Evolutionary conservation across 1,284 basidiomycete species (phyloP).

Genomic region (Fomes fomentarius): DNA sequence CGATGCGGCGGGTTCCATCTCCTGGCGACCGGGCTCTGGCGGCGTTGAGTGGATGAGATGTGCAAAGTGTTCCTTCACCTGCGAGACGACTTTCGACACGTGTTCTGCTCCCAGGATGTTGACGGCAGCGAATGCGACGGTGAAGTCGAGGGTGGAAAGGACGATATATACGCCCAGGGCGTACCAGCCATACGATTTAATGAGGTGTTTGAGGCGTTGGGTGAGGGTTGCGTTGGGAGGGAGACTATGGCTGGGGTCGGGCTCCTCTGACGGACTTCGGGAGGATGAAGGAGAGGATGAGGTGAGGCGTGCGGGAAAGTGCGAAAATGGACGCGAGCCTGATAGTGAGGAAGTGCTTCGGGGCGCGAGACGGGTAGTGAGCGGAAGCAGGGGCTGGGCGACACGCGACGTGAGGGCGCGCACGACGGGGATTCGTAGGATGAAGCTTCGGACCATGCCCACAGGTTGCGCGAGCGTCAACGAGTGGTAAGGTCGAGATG

Average conservation of each 20-base stretch:
- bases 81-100: constrained; percentile 70
- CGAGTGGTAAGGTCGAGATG: background rate
- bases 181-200: constrained; percentile 93
- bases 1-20: constrained; percentile 43
- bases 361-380: constrained; percentile 34
- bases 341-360: constrained; percentile 27
- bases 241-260: constrained; percentile 17
- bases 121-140: constrained; percentile 82
- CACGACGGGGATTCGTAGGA: constrained; percentile 37
- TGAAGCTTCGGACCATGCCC: constrained; percentile 34
- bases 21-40: constrained; percentile 66
- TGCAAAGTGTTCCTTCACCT: constrained; percentile 55
- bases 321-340: constrained; percentile 49
- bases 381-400: constrained; percentile 42
- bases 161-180: constrained; percentile 86
- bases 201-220: constrained; percentile 82
- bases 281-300: constrained; percentile 29
- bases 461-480: background rate
- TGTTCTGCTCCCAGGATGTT: constrained; percentile 91
- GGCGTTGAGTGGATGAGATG: constrained; percentile 52
- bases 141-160: constrained; percentile 77
- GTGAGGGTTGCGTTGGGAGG: constrained; percentile 61
- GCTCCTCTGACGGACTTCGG: constrained; percentile 19
- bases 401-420: constrained; percentile 38
- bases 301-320: constrained; percentile 48